Percentiles rank a stretch among this genome's conserved stretches.
phyloP scores from a whole-genome alignment of 108 stramenopile genomes.

The Pseudonitzschia multiseries region DNA sequence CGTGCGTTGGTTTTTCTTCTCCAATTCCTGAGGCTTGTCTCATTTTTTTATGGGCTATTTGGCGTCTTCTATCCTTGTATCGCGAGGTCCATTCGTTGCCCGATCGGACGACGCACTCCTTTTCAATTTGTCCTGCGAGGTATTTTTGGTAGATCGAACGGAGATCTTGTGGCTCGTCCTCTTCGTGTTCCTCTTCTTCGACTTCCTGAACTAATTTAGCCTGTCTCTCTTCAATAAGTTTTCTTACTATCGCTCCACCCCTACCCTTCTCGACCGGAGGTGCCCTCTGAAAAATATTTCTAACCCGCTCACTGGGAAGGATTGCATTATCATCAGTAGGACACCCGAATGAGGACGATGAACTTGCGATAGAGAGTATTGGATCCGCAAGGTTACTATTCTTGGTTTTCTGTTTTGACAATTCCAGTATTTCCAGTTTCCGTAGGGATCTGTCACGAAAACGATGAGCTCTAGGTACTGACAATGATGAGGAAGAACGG shows the following conservation, averaged over 20 bases:
- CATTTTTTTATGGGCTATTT: background rate
- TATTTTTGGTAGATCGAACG: slow-evolving; percentile 2
- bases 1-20: background rate
- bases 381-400: background rate
- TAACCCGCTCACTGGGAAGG: background rate
- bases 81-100: background rate
- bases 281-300: background rate
- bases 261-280: background rate
- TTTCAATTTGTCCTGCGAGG: background rate
- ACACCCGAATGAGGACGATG: background rate
- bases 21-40: background rate
- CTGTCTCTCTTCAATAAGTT: background rate
- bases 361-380: background rate
- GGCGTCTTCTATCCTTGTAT: background rate
- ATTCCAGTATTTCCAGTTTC: background rate
- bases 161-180: background rate
- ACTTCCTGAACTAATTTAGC: background rate
- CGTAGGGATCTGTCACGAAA: background rate
- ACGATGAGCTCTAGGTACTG: background rate
- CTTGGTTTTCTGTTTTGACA: background rate
- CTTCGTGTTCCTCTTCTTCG: background rate
- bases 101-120: slow-evolving; percentile 3
- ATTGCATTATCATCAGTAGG: background rate
- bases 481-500: background rate
- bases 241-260: background rate